A percentile compares a stretch with the other conserved stretches of the same genome.
Evolutionary conservation across 148 eudicot genomes (phyloP).

Genomic region (Pouteria glomerata): DNA sequence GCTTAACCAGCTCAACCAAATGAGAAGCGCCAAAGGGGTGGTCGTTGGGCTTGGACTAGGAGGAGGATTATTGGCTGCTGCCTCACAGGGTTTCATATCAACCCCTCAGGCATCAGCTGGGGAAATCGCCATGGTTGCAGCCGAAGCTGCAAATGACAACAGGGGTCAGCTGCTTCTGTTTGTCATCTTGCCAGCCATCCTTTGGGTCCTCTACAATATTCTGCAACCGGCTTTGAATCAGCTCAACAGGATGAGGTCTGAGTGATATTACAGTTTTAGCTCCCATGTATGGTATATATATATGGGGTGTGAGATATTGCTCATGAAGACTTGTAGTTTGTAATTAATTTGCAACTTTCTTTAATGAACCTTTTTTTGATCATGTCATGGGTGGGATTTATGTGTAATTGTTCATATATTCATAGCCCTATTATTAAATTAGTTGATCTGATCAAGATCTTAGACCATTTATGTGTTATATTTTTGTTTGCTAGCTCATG

Average conservation of each 20-base stretch:
- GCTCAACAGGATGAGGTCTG: conserved; percentile 80
- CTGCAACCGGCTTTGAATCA: conserved; percentile 99
- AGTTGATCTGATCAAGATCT: no score
- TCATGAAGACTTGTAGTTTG: conserved; percentile 1
- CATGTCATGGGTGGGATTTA: no score
- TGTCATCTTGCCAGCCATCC: conserved; percentile 78
- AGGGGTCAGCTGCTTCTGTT: conserved; percentile 73
- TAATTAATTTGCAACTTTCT: background rate
- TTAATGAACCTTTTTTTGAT: background rate
- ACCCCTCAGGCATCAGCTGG: conserved; percentile 38
- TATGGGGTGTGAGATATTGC: background rate
- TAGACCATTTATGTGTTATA: no score
- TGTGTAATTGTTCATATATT: no score
- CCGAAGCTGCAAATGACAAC: conserved; percentile 46
- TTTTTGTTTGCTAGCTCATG: no score
- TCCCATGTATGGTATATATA: no score
- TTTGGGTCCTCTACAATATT: conserved; percentile 82
- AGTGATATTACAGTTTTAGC: conserved; percentile 25
- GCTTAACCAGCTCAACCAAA: conserved; percentile 65
- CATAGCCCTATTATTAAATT: no score
- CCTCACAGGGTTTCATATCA: conserved; percentile 29
- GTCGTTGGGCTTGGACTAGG: conserved; percentile 63
- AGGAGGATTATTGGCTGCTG: conserved; percentile 59
- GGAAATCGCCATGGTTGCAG: conserved; percentile 40
- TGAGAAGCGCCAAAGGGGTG: conserved; percentile 56